These are phyloP conservation scores for Bipolaris cookei DNA, from an alignment of 2,329 filamentous ascomycete species.

Conservation along the genomic window DNA sequence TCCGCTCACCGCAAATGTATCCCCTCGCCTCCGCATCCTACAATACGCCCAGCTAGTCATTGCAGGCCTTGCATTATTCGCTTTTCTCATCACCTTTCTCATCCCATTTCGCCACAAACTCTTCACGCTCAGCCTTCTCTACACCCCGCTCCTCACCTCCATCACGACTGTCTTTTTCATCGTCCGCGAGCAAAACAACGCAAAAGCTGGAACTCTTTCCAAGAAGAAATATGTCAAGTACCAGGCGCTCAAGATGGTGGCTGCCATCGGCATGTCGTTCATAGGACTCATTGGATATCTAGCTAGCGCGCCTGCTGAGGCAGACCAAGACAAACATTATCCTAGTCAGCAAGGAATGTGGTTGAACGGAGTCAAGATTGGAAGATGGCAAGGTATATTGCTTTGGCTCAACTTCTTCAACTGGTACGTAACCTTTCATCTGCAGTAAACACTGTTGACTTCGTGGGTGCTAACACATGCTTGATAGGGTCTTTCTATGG, in stretches of 20 bases:
- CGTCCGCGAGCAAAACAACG: slow-evolving; percentile 27
- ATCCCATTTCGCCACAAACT: slow-evolving; percentile 27
- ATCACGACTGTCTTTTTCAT: slow-evolving; percentile 29
- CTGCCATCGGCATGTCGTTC: slow-evolving; percentile 27
- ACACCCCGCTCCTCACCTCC: slow-evolving; percentile 28
- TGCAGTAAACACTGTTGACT: no score
- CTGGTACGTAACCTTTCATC: slow-evolving; percentile 23
- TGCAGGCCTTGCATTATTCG: slow-evolving; percentile 20
- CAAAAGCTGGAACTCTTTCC: slow-evolving; percentile 20
- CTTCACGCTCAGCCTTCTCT: slow-evolving; percentile 36
- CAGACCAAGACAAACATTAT: slow-evolving; percentile 4
- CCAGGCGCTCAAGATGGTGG: slow-evolving; percentile 30
- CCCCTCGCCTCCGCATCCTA: slow-evolving; percentile 28
- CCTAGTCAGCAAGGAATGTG: slow-evolving; percentile 21
- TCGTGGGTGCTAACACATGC: background rate
- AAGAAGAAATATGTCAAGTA: slow-evolving; percentile 34
- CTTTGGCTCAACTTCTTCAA: slow-evolving; percentile 34
- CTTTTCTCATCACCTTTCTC: slow-evolving; percentile 26
- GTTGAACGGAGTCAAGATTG: slow-evolving; percentile 30
- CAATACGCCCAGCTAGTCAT: slow-evolving; percentile 28
- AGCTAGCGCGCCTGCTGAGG: slow-evolving; percentile 7
- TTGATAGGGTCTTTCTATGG: slow-evolving; percentile 34
- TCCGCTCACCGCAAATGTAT: slow-evolving; percentile 12
- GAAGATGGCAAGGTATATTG: slow-evolving; percentile 26
- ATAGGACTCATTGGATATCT: slow-evolving; percentile 25